Base-by-base conservation (phyloP, 306 rosid species). In the Acacia melanoxylon region DNA sequence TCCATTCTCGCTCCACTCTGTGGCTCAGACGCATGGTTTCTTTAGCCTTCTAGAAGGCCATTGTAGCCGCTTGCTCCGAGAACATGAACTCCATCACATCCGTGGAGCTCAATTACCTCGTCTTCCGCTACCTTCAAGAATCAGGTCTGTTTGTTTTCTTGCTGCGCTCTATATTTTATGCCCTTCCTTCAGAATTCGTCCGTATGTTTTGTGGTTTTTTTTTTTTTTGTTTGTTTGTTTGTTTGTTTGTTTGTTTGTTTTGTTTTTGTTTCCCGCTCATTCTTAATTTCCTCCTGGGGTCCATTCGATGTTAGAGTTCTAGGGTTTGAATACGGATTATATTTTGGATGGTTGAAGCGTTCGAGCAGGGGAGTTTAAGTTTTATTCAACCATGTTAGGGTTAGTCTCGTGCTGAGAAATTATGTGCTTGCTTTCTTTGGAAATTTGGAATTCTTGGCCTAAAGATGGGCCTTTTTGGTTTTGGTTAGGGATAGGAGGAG, bases 121-220 rank as follows among this genome's bases (percentile, higher is more conserved):
- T 95, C 11, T 95, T 90, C 70, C 98, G 98, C 5, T 95, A 95
- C 84, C 98, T 95, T 74, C 94, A 91, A 48, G 98, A 95, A 87
- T 95, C 98, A 86, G 98, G 98, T 94, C 16, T 2, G 41, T 78
- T 78, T 46, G n/a, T 24, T 59, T 13, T 51, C 25, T 12, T 2
- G 14, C 25, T 20, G 40, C 20, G 10, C 45, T 70, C 3, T 13
- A 61, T 27, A 8, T 41, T 16, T 72, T 27, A 10, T 41, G 12
- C 52, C 67, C 2, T 3, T 31, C 2, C 77, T 66, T 25, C 9
- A 10, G 54, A 68, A 22, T 46, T 79, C 45, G 15, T 83, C 35
- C 0, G 24, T 56, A 25, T 33, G 0, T 27, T 19, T 19, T 74
- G 16, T 41, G 3, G 14, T 78, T 41, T 41, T n/a, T 9, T 78